Conservation (phyloP, 192 early-diverging fungal genomes). For the Coemansia sp. region DNA sequence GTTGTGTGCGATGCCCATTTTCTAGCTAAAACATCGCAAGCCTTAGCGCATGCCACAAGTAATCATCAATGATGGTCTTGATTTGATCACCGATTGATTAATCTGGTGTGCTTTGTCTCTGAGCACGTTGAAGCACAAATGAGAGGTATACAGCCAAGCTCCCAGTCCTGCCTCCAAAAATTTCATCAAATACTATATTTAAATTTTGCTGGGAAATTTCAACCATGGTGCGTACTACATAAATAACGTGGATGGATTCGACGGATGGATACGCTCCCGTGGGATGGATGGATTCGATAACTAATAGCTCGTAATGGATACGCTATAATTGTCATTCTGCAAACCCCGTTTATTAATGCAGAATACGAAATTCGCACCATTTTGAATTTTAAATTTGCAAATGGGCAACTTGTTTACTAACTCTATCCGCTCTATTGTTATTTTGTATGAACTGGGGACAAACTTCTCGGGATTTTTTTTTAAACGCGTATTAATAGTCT, state of each 20-base stretch:
- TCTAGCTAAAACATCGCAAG: not conserved
- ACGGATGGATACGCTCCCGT: not conserved
- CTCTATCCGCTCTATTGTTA: not conserved
- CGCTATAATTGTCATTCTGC: not conserved
- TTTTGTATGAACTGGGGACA: not conserved
- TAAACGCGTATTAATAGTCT: conserved; percentile 23
- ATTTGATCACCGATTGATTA: not conserved
- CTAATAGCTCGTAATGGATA: not conserved
- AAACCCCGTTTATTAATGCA: not conserved
- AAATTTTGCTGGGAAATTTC: conserved; percentile 1
- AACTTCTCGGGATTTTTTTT: not conserved
- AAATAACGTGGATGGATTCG: not conserved
- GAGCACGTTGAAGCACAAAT: not conserved
- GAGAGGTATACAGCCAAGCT: not conserved
- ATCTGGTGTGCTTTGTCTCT: not conserved
- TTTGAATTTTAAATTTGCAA: not conserved
- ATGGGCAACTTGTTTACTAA: not conserved
- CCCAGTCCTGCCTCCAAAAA: not conserved
- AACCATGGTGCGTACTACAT: not conserved
- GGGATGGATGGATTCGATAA: not conserved
- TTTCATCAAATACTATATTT: not conserved
- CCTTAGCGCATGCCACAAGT: too few species aligned
- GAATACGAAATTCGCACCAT: not conserved
- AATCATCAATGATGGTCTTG: not conserved
- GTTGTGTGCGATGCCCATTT: not conserved